Evolutionary conservation across 2,329 filamentous ascomycete genomes (phyloP).

Genomic region (Botrytis sinoallii): DNA sequence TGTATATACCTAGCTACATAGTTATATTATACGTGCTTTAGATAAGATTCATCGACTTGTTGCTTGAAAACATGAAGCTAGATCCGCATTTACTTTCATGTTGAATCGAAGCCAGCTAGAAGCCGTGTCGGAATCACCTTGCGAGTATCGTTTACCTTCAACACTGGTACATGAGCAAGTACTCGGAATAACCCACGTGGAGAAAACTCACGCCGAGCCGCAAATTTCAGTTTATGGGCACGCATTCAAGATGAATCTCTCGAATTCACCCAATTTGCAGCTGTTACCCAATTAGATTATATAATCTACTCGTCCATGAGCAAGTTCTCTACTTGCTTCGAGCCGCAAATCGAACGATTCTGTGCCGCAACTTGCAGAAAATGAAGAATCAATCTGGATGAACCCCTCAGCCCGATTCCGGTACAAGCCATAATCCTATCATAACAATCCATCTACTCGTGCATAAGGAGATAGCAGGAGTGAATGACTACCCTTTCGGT

Average conservation of each 20-base stretch:
- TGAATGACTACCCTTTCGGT: background rate
- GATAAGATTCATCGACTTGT: background rate
- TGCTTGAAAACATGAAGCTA: background rate
- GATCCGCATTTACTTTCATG: background rate
- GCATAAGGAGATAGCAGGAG: background rate
- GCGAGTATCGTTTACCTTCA: background rate
- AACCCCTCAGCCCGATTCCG: background rate
- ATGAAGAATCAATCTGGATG: background rate
- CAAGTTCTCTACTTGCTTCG: no score
- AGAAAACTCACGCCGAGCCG: background rate
- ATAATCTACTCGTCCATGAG: no score
- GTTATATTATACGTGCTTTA: no score
- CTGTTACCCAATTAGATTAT: no score
- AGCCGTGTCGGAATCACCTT: background rate
- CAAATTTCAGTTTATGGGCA: background rate
- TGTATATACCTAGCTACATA: background rate
- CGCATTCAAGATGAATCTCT: no score
- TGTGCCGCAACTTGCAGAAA: background rate
- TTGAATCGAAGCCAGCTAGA: background rate
- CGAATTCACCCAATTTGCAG: no score
- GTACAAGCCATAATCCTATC: background rate
- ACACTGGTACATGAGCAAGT: background rate
- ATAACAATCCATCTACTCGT: background rate
- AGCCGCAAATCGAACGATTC: background rate
- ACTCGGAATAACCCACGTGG: background rate